Evolutionary conservation across 306 rosid species (phyloP).

Genomic region (Ochetophila trinervis): DNA sequence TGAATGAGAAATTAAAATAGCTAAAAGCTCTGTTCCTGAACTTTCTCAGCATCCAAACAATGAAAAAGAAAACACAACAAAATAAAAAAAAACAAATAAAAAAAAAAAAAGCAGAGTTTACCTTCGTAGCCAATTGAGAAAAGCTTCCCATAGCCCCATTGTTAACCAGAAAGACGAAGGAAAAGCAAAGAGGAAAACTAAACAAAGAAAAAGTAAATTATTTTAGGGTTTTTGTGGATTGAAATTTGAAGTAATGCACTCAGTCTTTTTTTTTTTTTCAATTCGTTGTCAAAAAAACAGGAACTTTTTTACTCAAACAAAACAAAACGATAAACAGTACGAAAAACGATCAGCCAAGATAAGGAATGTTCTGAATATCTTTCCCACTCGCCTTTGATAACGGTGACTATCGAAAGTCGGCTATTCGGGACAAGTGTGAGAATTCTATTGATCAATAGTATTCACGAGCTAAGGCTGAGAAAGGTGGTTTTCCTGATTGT

Average conservation of each 20-base stretch:
- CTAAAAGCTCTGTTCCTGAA: neutral
- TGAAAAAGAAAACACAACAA: neutral
- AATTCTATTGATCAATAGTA: neutral
- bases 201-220: neutral
- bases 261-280: constrained; percentile 5
- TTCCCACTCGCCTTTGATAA: constrained; percentile 8
- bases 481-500: neutral
- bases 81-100: neutral
- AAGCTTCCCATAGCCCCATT: constrained; percentile 61
- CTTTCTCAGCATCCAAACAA: constrained; percentile 19
- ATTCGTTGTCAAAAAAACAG: neutral
- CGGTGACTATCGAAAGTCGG: neutral
- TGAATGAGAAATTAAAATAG: neutral
- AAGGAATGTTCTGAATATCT: constrained; percentile 13
- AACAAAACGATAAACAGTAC: neutral
- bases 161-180: constrained; percentile 6
- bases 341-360: constrained; percentile 2
- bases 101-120: constrained; percentile 1
- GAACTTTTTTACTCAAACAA: neutral
- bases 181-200: neutral
- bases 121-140: constrained; percentile 70
- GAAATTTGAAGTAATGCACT: neutral
- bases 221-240: constrained; percentile 9
- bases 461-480: neutral
- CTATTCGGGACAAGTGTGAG: neutral